These are phyloP conservation scores for Pleurotus salmoneostramineus DNA, from an alignment of 768 basidiomycete species.

Conservation along the genomic window DNA sequence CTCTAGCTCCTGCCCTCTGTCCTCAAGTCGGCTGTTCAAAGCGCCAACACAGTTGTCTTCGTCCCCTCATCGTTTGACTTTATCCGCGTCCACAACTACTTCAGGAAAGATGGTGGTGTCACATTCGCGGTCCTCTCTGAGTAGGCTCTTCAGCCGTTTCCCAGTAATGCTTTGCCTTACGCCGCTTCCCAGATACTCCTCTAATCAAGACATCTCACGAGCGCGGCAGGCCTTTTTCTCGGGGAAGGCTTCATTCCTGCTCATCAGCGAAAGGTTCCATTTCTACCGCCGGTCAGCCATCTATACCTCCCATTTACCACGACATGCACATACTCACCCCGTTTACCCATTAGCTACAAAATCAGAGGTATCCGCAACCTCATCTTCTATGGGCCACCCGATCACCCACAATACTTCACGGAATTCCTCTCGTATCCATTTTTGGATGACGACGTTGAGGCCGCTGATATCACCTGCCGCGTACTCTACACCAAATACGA, in stretches of 20 bases:
- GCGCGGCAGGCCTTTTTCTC: constrained; percentile 92
- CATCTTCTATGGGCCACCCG: constrained; percentile 90
- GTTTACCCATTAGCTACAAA: constrained; percentile 60
- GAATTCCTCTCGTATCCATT: constrained; percentile 91
- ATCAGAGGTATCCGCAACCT: constrained; percentile 90
- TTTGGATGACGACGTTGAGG: constrained; percentile 84
- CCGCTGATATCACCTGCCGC: constrained; percentile 77
- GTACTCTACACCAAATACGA: constrained; percentile 89
- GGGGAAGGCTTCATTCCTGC: constrained; percentile 79
- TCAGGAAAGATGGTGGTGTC: constrained; percentile 67
- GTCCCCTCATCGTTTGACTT: constrained; percentile 97
- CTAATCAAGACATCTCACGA: constrained; percentile 90
- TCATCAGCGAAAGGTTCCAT: constrained; percentile 97
- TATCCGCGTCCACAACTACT: constrained; percentile 83
- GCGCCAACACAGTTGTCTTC: constrained; percentile 83
- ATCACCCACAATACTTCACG: constrained; percentile 88
- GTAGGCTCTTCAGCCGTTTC: constrained; percentile 34
- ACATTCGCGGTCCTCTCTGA: constrained; percentile 87
- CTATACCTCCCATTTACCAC: not conserved
- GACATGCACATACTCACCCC: constrained; percentile 2
- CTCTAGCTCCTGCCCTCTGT: constrained; percentile 72
- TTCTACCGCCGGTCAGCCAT: constrained; percentile 78
- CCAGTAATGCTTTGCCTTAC: not conserved
- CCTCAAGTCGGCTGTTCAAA: constrained; percentile 91
- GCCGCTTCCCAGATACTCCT: constrained; percentile 64